These are phyloP conservation scores for Sporobolomyces pararoseus DNA, from an alignment of 768 basidiomycete species.

Conservation along the genomic window DNA sequence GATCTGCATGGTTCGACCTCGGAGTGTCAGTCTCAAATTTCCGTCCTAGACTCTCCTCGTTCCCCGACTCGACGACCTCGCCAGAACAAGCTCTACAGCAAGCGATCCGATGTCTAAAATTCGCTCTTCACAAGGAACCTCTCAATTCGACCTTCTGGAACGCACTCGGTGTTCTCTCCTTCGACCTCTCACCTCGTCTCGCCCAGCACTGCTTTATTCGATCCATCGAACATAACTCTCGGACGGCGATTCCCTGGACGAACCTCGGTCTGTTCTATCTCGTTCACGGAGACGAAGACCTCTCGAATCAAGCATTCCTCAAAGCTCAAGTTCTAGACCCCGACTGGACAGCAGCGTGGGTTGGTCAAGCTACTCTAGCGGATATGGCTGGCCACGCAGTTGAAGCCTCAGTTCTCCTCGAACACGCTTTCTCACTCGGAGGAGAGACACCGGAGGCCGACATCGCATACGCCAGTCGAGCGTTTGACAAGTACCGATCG, in stretches of 20 bases:
- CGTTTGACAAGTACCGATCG: conserved; percentile 53
- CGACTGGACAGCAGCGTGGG: conserved; percentile 81
- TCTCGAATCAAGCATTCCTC: conserved; percentile 80
- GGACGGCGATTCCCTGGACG: conserved; percentile 75
- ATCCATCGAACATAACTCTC: conserved; percentile 77
- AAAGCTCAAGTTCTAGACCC: conserved; percentile 88
- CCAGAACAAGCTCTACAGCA: conserved; percentile 52
- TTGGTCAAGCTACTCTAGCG: conserved; percentile 53
- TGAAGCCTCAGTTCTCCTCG: conserved; percentile 50
- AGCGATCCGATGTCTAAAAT: conserved; percentile 59
- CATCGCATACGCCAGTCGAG: conserved; percentile 65
- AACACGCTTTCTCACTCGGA: conserved; percentile 65
- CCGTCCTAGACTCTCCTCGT: conserved; percentile 45
- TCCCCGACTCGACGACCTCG: conserved; percentile 40
- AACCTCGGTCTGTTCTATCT: conserved; percentile 84
- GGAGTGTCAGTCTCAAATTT: conserved; percentile 61
- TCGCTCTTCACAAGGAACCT: conserved; percentile 70
- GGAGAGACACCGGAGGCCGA: conserved; percentile 68
- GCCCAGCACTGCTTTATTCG: conserved; percentile 90
- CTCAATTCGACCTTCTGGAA: conserved; percentile 74
- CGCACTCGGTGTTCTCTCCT: conserved; percentile 70
- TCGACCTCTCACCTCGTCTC: conserved; percentile 62
- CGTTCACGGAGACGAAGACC: conserved; percentile 67
- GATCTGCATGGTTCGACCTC: conserved; percentile 71
- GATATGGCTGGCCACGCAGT: conserved; percentile 43